A percentile compares a stretch with the other conserved stretches of the same genome.
These are phyloP conservation scores for Neopestalotiopsis rosae DNA, from an alignment of 2,329 filamentous ascomycete species.

Conservation along the genomic window DNA sequence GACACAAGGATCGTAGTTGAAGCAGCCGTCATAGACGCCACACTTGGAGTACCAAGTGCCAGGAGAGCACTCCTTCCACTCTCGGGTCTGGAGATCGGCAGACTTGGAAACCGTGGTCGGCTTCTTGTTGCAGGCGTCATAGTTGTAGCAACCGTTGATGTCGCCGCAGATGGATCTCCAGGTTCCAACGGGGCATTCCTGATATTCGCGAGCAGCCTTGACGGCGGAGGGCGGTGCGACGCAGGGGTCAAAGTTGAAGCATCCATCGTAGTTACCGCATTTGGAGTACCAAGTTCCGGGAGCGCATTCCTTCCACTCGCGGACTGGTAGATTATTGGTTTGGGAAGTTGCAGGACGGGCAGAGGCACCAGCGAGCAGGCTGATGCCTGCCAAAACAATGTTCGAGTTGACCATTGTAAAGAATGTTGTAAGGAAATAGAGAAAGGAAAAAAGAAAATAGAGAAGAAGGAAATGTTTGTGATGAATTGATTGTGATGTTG, in stretches of 20 bases:
- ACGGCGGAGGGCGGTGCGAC: not conserved
- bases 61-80: not conserved
- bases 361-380: not conserved
- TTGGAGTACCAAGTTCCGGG: not conserved
- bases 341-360: not conserved
- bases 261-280: not conserved
- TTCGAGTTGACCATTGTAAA: not conserved
- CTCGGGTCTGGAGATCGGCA: not conserved
- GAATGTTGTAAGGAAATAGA: not conserved
- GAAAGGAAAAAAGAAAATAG: not conserved
- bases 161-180: not conserved
- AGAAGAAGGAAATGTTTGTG: not conserved
- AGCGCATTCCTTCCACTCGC: not conserved
- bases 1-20: not conserved
- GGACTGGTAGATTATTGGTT: not conserved
- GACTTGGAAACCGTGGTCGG: not conserved
- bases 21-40: constrained; percentile 1
- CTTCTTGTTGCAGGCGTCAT: not conserved
- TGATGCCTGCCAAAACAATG: not conserved
- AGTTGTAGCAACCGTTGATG: not conserved
- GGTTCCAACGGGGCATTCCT: not conserved
- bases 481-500: not conserved
- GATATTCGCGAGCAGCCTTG: not conserved
- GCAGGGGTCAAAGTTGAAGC: not conserved
- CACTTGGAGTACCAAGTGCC: constrained; percentile 3